These are phyloP conservation scores for Fabrea salina DNA, from an alignment of 169 alveolate genomes.

Conservation along the genomic window DNA sequence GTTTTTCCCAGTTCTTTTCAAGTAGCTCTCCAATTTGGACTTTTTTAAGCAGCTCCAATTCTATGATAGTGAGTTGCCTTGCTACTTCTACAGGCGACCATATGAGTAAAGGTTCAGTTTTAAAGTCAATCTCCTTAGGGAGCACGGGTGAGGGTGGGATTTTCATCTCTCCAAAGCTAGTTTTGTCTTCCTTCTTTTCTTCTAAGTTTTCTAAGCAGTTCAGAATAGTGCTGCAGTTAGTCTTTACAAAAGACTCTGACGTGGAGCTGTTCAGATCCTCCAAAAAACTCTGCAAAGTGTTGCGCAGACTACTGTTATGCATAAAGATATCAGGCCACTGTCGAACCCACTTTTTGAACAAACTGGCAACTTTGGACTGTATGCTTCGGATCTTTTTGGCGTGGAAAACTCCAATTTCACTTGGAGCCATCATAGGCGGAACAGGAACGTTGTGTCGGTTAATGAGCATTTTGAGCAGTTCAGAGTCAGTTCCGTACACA, in stretches of 20 bases:
- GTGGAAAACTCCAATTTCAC: not conserved
- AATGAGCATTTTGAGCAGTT: not conserved
- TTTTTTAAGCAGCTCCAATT: not conserved
- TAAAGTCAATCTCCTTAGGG: slow-evolving; percentile 29
- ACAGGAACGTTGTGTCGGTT: not conserved
- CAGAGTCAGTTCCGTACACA: not conserved
- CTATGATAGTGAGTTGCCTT: slow-evolving; percentile 17
- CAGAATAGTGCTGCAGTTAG: slow-evolving; percentile 4
- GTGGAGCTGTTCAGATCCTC: not conserved
- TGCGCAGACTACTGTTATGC: not conserved
- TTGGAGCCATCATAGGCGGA: slow-evolving; percentile 15
- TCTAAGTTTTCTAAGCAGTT: not conserved
- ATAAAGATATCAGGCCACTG: slow-evolving; percentile 16
- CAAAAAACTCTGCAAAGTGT: slow-evolving; percentile 1
- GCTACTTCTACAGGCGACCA: slow-evolving; percentile 29
- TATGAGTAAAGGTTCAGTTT: slow-evolving; percentile 14
- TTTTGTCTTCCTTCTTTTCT: slow-evolving; percentile 3
- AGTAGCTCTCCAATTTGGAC: slow-evolving; percentile 24
- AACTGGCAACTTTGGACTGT: slow-evolving; percentile 23
- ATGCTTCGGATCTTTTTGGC: slow-evolving; percentile 2
- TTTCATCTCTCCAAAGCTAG: slow-evolving; percentile 22
- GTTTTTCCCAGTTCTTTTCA: slow-evolving; percentile 14
- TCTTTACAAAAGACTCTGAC: not conserved
- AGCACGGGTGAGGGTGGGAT: not conserved
- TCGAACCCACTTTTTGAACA: slow-evolving; percentile 16